phyloP scores from a whole-genome alignment of 192 early-diverging fungal genomes.

The Coemansia sp. region DNA sequence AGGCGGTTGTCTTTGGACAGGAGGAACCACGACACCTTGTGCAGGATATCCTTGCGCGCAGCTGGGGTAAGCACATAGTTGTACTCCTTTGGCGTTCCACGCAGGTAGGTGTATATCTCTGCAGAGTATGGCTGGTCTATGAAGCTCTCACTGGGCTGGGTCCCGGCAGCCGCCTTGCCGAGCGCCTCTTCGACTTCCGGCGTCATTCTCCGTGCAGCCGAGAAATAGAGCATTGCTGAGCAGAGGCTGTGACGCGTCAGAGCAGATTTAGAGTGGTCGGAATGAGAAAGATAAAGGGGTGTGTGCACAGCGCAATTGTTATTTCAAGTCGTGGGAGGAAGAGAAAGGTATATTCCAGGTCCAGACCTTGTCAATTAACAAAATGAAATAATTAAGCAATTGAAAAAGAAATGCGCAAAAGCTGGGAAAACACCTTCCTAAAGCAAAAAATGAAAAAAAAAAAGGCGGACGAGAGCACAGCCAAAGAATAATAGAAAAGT shows the following conservation, averaged over 20 bases:
- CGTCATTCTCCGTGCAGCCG: conserved; percentile 13
- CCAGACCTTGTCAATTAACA: too few relatives aligned
- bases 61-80: conserved; percentile 50
- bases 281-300: not conserved
- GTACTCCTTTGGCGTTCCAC: conserved; percentile 39
- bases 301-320: not conserved
- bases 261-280: not conserved
- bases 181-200: conserved; percentile 46
- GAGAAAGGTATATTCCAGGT: too few relatives aligned
- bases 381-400: not conserved
- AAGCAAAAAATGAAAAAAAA: not conserved
- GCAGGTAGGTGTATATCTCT: conserved; percentile 46
- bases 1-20: conserved; percentile 55
- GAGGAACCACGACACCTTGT: conserved; percentile 49
- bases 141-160: conserved; percentile 43
- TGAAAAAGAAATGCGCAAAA: not conserved
- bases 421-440: too few relatives aligned
- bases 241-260: not conserved
- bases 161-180: conserved; percentile 32
- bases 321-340: not conserved
- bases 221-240: conserved; percentile 6
- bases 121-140: conserved; percentile 44
- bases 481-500: too few relatives aligned
- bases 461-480: too few relatives aligned
- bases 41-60: conserved; percentile 49